Conservation (phyloP, 176 grass and related monocot species). For the Themeda triandra region DNA sequence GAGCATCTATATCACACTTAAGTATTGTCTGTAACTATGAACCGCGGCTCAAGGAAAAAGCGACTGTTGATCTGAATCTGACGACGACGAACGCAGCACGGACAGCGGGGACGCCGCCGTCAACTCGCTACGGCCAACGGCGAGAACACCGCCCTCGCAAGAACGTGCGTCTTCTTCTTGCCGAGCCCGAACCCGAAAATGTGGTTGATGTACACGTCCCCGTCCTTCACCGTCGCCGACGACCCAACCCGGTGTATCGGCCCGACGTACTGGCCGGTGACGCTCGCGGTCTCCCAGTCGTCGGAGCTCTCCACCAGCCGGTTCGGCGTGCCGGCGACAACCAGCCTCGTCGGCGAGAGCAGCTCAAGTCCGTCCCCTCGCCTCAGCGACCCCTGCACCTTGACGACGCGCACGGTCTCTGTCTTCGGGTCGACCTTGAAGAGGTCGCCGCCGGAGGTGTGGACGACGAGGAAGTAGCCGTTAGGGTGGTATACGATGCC, state of each 20-base stretch:
- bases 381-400: conserved; percentile 53
- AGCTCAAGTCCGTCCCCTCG: conserved; percentile 82
- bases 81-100: no score
- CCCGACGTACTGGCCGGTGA: conserved; percentile 55
- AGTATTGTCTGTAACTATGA: no score
- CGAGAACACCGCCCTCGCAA: no score
- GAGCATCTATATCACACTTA: no score
- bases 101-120: no score
- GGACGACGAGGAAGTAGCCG: conserved; percentile 82
- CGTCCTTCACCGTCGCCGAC: conserved; percentile 51
- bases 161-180: no score
- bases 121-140: no score
- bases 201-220: no score
- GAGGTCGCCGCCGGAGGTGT: conserved; percentile 72
- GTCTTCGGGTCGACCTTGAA: conserved; percentile 61
- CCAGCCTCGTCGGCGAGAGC: conserved; percentile 59
- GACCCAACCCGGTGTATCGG: conserved; percentile 59
- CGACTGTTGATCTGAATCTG: no score
- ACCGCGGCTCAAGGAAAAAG: no score
- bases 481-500: conserved; percentile 76
- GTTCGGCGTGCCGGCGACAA: conserved; percentile 59
- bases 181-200: no score
- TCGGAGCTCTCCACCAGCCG: conserved; percentile 75
- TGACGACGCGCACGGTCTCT: conserved; percentile 46
- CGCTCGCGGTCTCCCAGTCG: conserved; percentile 67